A percentile compares a stretch with the other conserved stretches of the same genome.
phyloP scores from a whole-genome alignment of 345 rosid species.

The Citrus mangshanensis region DNA sequence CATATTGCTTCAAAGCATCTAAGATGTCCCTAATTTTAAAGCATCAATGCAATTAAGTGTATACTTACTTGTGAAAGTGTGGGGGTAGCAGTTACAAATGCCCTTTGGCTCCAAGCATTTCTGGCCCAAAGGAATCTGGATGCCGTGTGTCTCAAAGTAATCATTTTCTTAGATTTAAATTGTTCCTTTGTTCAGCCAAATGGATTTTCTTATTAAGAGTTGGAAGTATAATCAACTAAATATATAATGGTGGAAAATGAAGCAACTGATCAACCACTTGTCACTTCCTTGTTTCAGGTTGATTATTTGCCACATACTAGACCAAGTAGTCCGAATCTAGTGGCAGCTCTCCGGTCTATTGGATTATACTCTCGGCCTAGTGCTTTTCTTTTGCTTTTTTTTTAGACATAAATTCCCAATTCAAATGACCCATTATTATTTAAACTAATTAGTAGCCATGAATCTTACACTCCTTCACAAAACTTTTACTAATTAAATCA shows the following conservation, averaged over 20 bases:
- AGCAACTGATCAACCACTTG: neutral
- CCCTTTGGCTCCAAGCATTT: conserved; percentile 10
- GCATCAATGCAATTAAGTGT: neutral
- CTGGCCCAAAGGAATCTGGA: conserved; percentile 2
- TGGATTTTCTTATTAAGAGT: neutral
- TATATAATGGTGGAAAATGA: neutral
- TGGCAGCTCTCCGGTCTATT: neutral
- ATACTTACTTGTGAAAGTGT: conserved; percentile 22
- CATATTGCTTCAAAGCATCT: neutral
- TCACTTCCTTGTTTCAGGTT: neutral
- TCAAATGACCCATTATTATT: too few species aligned
- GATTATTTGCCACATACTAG: neutral
- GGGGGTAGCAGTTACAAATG: conserved; percentile 20
- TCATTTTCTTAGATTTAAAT: conserved; percentile 11
- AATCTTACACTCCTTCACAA: neutral
- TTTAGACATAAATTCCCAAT: too few species aligned
- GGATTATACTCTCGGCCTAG: neutral
- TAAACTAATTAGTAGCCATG: too few species aligned
- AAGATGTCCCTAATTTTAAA: neutral
- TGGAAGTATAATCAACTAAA: neutral
- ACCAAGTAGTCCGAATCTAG: conserved; percentile 14
- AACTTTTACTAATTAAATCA: neutral
- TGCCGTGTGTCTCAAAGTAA: conserved; percentile 7
- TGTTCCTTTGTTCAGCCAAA: neutral
- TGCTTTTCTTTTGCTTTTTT: too few species aligned